These are phyloP conservation scores for Lactarius pseudohatsudake DNA, from an alignment of 768 basidiomycete genomes.

Conservation along the genomic window DNA sequence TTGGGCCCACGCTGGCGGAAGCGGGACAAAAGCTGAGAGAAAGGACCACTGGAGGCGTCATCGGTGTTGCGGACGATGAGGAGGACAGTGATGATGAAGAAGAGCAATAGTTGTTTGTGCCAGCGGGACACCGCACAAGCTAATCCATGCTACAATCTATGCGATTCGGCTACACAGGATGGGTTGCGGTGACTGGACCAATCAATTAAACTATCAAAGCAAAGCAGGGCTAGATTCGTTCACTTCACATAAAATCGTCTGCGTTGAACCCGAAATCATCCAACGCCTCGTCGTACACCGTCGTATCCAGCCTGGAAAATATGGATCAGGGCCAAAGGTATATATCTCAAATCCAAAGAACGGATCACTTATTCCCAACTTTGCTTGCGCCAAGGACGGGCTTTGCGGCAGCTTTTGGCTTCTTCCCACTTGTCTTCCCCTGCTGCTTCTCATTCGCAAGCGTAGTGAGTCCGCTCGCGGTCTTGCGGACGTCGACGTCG, in stretches of 20 bases:
- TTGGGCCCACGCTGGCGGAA: slow-evolving; percentile 72
- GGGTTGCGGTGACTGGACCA: slow-evolving; percentile 2
- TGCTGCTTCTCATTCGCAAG: no score
- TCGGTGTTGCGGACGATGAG: slow-evolving; percentile 67
- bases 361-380: slow-evolving; percentile 55
- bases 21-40: slow-evolving; percentile 70
- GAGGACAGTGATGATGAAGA: slow-evolving; percentile 57
- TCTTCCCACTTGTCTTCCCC: no score
- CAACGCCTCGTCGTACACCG: slow-evolving; percentile 42
- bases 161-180: not conserved
- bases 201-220: slow-evolving; percentile 19
- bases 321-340: no score
- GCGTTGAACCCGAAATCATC: slow-evolving; percentile 78
- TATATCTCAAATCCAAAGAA: slow-evolving; percentile 10
- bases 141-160: slow-evolving; percentile 22
- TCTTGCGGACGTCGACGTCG: no score
- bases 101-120: slow-evolving; percentile 32
- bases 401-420: no score
- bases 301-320: slow-evolving; percentile 64
- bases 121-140: not conserved
- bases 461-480: no score
- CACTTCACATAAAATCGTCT: slow-evolving; percentile 79
- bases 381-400: slow-evolving; percentile 43
- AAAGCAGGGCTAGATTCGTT: slow-evolving; percentile 30
- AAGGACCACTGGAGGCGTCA: slow-evolving; percentile 61